Evolutionary conservation across 345 rosid genomes (phyloP).

Genomic region (Carallia brachiata): DNA sequence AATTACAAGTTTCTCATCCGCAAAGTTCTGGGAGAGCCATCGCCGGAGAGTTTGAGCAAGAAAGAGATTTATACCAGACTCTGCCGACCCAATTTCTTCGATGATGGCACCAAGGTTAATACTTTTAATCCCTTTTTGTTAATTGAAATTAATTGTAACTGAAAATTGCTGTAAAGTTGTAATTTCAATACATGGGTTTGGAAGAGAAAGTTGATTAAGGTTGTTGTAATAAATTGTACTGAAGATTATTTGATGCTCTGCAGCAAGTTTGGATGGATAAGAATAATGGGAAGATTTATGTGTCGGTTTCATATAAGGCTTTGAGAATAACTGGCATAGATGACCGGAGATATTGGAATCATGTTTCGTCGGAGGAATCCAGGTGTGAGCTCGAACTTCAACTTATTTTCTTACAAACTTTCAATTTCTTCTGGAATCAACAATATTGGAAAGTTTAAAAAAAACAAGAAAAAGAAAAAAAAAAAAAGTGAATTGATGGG

Average conservation of each 20-base stretch:
- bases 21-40: constrained; percentile 38
- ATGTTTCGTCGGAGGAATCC: constrained; percentile 74
- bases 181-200: too few relatives aligned
- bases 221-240: too few relatives aligned
- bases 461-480: too few relatives aligned
- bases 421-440: too few relatives aligned
- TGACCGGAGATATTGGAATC: constrained; percentile 90
- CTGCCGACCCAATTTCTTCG: constrained; percentile 56
- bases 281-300: constrained; percentile 60
- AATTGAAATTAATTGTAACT: not conserved
- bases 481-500: too few relatives aligned
- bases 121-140: not conserved
- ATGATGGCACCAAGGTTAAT: constrained; percentile 66
- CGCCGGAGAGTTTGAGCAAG: constrained; percentile 34
- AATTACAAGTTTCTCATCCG: constrained; percentile 60
- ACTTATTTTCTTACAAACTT: not conserved
- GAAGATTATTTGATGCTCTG: not conserved
- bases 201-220: too few relatives aligned
- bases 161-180: too few relatives aligned
- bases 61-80: constrained; percentile 65
- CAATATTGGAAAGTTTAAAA: too few relatives aligned
- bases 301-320: constrained; percentile 70
- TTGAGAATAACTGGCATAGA: constrained; percentile 83
- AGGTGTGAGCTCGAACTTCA: constrained; percentile 38
- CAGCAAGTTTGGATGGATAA: constrained; percentile 85